Evolutionary conservation across 2,329 filamentous ascomycete species (phyloP).

Genomic region (Aspergillus awamori): DNA sequence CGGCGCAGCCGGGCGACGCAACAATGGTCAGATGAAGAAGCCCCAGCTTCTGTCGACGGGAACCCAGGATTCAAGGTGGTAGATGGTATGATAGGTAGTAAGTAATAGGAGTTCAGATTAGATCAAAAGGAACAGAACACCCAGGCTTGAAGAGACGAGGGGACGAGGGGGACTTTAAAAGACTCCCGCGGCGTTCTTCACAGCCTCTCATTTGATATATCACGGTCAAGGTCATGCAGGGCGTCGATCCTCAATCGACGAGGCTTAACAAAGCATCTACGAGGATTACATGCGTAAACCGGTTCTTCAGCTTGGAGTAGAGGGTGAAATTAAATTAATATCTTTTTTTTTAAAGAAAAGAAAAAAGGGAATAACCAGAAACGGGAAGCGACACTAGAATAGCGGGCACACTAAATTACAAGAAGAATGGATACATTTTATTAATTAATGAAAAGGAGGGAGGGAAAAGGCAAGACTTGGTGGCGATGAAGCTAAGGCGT

Average conservation of each 20-base stretch:
- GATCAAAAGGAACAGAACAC: conserved; percentile 14
- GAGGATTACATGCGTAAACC: conserved; percentile 30
- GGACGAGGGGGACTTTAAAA: conserved; percentile 39
- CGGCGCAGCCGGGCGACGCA: neutral
- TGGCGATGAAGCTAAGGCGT: conserved; percentile 18
- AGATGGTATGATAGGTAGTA: conserved; percentile 4
- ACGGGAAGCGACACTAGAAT: conserved; percentile 5
- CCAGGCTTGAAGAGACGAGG: conserved; percentile 16
- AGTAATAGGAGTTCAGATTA: neutral
- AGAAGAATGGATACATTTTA: conserved; percentile 15
- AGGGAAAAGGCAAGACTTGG: conserved; percentile 27
- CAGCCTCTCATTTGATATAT: conserved; percentile 50
- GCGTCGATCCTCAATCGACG: conserved; percentile 45
- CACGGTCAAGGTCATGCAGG: conserved; percentile 49
- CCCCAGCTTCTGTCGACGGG: neutral
- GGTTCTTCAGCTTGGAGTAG: conserved; percentile 15
- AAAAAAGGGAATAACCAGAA: conserved; percentile 3
- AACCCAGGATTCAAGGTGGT: neutral
- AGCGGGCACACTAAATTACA: conserved; percentile 10
- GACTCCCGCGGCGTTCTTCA: conserved; percentile 36
- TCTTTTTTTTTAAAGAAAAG: neutral
- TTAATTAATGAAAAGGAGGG: conserved; percentile 29
- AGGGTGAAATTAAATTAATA: conserved; percentile 8
- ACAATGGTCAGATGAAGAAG: conserved; percentile 5
- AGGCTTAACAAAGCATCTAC: conserved; percentile 38